A percentile compares a stretch with the other conserved stretches of the same genome.
Conservation (phyloP, 371 early-diverging fungal genomes). For the Circinella minor region DNA sequence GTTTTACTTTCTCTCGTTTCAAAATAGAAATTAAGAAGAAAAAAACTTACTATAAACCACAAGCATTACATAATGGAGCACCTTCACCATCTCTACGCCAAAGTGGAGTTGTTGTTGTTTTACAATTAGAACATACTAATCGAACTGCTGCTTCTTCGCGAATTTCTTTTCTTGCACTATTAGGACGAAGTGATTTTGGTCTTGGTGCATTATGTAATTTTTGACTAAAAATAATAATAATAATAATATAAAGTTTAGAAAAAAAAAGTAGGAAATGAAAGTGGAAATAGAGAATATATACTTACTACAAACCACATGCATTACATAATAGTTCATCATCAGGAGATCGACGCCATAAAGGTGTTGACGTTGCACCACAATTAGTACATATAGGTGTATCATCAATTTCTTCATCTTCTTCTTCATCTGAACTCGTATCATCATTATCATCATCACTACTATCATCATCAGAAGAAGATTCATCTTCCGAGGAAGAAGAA, state of each 20-base stretch:
- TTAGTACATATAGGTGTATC: constrained; percentile 66
- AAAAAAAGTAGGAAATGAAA: neutral
- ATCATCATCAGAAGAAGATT: neutral
- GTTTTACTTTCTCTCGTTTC: neutral
- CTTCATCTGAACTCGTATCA: neutral
- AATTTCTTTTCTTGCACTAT: constrained; percentile 22
- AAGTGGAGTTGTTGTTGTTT: constrained; percentile 88
- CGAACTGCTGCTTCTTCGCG: constrained; percentile 31
- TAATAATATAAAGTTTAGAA: neutral
- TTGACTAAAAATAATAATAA: constrained; percentile 17
- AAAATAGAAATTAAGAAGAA: constrained; percentile 17
- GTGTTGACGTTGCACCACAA: constrained; percentile 85
- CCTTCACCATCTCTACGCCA: constrained; percentile 93
- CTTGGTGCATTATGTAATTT: constrained; percentile 77
- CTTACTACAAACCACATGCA: constrained; percentile 87
- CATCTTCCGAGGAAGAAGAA: neutral
- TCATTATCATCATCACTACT: constrained; percentile 12
- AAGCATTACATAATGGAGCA: constrained; percentile 92
- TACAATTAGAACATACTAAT: constrained; percentile 85
- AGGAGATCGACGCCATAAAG: constrained; percentile 89
- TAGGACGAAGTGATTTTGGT: constrained; percentile 44
- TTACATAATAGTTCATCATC: constrained; percentile 86
- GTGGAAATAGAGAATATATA: neutral
- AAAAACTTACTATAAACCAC: constrained; percentile 88
- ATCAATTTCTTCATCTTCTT: constrained; percentile 15